phyloP scores from a whole-genome alignment of 805 yeast species.

The Scheffersomyces lignosus region DNA sequence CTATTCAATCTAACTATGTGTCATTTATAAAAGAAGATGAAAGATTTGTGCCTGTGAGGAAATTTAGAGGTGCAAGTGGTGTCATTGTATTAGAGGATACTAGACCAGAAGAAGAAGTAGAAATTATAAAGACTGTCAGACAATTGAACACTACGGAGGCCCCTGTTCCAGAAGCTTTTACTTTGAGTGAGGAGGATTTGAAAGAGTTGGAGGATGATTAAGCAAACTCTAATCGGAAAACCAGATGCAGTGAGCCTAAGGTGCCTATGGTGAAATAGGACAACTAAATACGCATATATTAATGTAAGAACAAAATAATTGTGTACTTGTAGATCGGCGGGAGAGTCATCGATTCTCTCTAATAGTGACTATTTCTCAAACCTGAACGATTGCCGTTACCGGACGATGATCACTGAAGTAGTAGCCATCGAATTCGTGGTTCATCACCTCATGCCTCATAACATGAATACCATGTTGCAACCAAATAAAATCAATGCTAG shows the following conservation, averaged over 20 bases:
- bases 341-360: too few relatives aligned
- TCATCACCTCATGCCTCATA: conserved; percentile 29
- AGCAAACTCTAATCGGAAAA: background rate
- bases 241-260: background rate
- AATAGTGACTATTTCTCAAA: too few relatives aligned
- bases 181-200: conserved; percentile 55
- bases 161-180: conserved; percentile 70
- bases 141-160: conserved; percentile 74
- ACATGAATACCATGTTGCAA: conserved; percentile 29
- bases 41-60: conserved; percentile 81
- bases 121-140: conserved; percentile 78
- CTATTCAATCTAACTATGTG: conserved; percentile 81
- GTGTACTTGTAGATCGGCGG: too few relatives aligned
- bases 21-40: conserved; percentile 67
- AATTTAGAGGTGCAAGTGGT: conserved; percentile 67
- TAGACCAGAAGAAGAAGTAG: conserved; percentile 58
- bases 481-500: conserved; percentile 41
- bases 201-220: conserved; percentile 46
- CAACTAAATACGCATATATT: too few relatives aligned
- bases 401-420: conserved; percentile 52
- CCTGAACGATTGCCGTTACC: conserved; percentile 19
- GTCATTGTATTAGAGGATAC: conserved; percentile 70
- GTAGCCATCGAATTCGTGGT: conserved; percentile 34
- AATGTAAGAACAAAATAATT: too few relatives aligned
- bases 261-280: background rate